Evolutionary conservation across 495 filamentous ascomycete species (phyloP).

Genomic region (Podospora pseudopauciseta): DNA sequence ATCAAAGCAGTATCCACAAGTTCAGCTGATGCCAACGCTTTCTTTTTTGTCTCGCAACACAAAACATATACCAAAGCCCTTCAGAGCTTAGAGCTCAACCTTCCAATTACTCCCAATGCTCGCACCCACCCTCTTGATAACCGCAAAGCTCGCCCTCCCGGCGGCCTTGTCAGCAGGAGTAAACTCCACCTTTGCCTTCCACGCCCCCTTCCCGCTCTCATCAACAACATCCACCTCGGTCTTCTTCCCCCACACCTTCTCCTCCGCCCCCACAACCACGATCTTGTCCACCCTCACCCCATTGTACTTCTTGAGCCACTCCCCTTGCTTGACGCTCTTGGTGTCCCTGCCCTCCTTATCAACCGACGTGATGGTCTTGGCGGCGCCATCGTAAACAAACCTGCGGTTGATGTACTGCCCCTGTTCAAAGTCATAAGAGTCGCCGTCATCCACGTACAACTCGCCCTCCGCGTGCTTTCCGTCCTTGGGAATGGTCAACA

Average conservation of each 20-base stretch:
- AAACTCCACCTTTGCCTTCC: constrained; percentile 57
- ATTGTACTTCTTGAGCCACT: constrained; percentile 72
- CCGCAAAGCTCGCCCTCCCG: constrained; percentile 70
- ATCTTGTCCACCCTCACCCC: constrained; percentile 77
- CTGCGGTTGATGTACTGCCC: constrained; percentile 82
- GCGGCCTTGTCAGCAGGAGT: constrained; percentile 46
- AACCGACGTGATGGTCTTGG: constrained; percentile 49
- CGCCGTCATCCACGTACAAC: constrained; percentile 90
- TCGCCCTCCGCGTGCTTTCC: constrained; percentile 68
- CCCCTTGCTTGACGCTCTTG: constrained; percentile 61
- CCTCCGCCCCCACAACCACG: constrained; percentile 72
- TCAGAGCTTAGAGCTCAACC: constrained; percentile 48
- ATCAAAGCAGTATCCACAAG: not conserved
- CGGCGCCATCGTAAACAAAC: constrained; percentile 54
- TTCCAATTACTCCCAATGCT: constrained; percentile 78
- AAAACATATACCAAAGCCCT: not conserved
- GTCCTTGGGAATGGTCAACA: constrained; percentile 68
- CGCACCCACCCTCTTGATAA: constrained; percentile 75
- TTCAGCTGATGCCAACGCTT: not conserved
- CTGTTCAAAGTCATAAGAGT: constrained; percentile 80
- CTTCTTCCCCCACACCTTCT: constrained; percentile 61
- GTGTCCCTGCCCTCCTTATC: constrained; percentile 50
- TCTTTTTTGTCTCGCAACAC: not conserved
- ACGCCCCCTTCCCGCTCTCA: constrained; percentile 63
- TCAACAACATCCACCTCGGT: constrained; percentile 63